Base-by-base conservation (phyloP, 169 alveolate genomes). In the Eimeria maxima region DNA sequence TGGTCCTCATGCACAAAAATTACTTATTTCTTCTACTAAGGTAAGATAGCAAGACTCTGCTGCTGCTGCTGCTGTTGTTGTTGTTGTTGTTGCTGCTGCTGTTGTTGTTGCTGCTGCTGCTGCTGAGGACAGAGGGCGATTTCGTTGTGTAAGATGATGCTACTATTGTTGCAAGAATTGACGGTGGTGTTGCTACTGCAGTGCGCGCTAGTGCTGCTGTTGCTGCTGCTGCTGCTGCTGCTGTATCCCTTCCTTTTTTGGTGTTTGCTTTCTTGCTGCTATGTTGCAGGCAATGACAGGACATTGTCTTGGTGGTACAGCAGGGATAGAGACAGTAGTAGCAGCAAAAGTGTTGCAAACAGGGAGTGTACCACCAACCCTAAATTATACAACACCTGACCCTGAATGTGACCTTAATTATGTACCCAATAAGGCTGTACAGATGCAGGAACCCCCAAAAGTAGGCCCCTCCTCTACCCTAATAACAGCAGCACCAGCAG, bases 261-360 rank as follows among this genome's bases (percentile, higher is more conserved):
- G 57, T 50, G 57, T 22, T 5, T 7, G 76, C 76, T 5, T 67
- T 24, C 16, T 20, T 33, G 74, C 24, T 27, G 73, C 22, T 55
- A 33, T 55, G 63, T 14, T 69, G 33, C 90, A 95, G 95, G 93
- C 97, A 78, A 97, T 97, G 98, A 97, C 98, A 38, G 98, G 98
- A 5, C 98, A 97, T 95, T 96, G 97, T 57, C 95, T 97, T 76
- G 98, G 97, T 14, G 98, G 97, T 16, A 96, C 98, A 1, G 98
- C 97, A 2, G 98, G 97, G 8, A 95, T 97, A 47, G 98, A 97
- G 95, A 95, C 97, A 29, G 95, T 96, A 81, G 97, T 95, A 20
- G 95, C 97, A n/a, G 95, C 96, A 67, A 97, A 96, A 95, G 96
- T 97, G 45, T 78, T 97, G 95, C 96, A 97, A 90, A 97, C 98